Evolutionary conservation across 2,329 filamentous ascomycete species (phyloP), one percentile per base, ranked within the genome.

Genomic region (Trichoderma arundinaceum): DNA sequence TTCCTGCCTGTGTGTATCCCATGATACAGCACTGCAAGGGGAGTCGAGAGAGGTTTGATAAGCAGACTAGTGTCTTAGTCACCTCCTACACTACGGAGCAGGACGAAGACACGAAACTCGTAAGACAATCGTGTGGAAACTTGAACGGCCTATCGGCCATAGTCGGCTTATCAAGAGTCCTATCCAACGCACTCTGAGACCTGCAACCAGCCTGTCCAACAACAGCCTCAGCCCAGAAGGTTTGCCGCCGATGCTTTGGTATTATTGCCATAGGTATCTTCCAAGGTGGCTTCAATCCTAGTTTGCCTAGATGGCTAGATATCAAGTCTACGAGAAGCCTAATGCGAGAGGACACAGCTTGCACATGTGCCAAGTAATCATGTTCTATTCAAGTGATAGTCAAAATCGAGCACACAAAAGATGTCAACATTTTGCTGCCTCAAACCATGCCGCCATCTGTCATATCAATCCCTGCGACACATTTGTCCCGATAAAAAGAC

Each of bases 391-490:
- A 70, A 67, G 43, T 43, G 49, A 32, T 53, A 54, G 48, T 53
- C 17, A 48, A 60, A 49, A 65, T 64, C 39, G 66, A 57, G 62
- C 69, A 71, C 49, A 70, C 68, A 69, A 52, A 52, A 52, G 68
- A 69, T 69, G 67, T 67, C 54, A 70, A 65, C 48, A 68, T 60
- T 54, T 54, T 68, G 66, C 65, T 64, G 65, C 67, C 63, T 64
- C 66, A 67, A 71, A 70, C 51, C 58, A 49, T 73, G 66, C 72
- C 70, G 69, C 70, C 71, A 72, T 73, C 67, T 71, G 66, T 69
- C 72, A 68, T 73, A 69, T 72, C 72, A 66, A 71, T 68, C 69
- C 67, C 72, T 70, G 68, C 67, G 67, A 70, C 69, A 70, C 69
- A 68, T 68, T 60, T 68, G 69, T 60, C 72, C 70, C 64, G 33